Conservation (phyloP, 257 asterid genomes). For the Solanum medicagineum region DNA sequence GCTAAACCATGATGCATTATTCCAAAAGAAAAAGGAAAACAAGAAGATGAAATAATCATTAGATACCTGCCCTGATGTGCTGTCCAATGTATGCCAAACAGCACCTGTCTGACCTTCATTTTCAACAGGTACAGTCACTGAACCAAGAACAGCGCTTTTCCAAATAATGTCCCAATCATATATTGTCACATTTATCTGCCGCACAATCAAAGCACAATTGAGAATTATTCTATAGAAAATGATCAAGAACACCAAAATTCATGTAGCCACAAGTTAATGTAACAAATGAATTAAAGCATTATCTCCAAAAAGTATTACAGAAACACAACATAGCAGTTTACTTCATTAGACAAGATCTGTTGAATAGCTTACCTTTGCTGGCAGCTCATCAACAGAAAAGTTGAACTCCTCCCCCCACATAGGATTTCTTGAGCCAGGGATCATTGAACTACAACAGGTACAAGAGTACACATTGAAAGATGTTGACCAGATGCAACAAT, state of each 20-base stretch:
- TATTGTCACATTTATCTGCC: slow-evolving; percentile 76
- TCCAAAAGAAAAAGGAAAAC: background rate
- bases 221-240: background rate
- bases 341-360: background rate
- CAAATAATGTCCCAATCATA: slow-evolving; percentile 88
- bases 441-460: slow-evolving; percentile 67
- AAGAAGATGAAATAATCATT: background rate
- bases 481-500: background rate
- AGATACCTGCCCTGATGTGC: slow-evolving; percentile 86
- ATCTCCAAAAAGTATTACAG: background rate
- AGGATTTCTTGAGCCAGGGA: slow-evolving; percentile 97
- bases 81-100: slow-evolving; percentile 65
- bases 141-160: slow-evolving; percentile 86
- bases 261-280: background rate
- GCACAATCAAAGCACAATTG: slow-evolving; percentile 1
- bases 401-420: slow-evolving; percentile 96
- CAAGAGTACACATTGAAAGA: background rate
- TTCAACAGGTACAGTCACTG: slow-evolving; percentile 55
- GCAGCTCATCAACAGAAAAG: slow-evolving; percentile 80
- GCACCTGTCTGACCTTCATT: slow-evolving; percentile 78
- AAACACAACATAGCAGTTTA: background rate
- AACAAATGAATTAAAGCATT: background rate
- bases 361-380: slow-evolving; percentile 47
- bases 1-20: background rate
- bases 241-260: background rate